Conservation (phyloP, 306 rosid genomes). For the Nissolia schottii region DNA sequence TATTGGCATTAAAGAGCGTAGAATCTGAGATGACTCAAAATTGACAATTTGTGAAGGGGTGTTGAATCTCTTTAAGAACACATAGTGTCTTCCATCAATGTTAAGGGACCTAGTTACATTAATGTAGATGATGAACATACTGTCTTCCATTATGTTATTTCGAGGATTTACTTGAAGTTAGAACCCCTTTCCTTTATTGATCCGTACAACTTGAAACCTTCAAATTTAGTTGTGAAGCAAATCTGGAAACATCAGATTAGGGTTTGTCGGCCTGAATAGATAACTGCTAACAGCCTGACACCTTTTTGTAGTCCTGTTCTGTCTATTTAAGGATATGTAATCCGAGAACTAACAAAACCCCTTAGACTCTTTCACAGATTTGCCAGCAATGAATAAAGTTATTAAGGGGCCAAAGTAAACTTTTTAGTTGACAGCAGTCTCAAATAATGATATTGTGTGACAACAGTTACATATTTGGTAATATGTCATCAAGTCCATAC, state of each 20-base stretch:
- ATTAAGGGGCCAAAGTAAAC: background rate
- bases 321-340: background rate
- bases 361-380: background rate
- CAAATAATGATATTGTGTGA: background rate
- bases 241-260: background rate
- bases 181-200: background rate
- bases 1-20: background rate
- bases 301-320: background rate
- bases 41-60: background rate
- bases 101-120: background rate
- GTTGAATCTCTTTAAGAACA: background rate
- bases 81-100: no score
- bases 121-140: background rate
- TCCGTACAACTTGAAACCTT: background rate
- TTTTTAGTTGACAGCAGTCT: background rate
- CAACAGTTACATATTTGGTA: background rate
- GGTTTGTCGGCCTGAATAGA: background rate
- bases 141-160: background rate
- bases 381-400: background rate
- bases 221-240: background rate
- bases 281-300: background rate
- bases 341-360: conserved; percentile 5
- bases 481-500: background rate
- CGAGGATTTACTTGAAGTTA: background rate
- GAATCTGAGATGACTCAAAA: background rate